These are phyloP conservation scores for Pseudomonodictys pantanalensis DNA, from an alignment of 495 filamentous ascomycete species.

Conservation along the genomic window DNA sequence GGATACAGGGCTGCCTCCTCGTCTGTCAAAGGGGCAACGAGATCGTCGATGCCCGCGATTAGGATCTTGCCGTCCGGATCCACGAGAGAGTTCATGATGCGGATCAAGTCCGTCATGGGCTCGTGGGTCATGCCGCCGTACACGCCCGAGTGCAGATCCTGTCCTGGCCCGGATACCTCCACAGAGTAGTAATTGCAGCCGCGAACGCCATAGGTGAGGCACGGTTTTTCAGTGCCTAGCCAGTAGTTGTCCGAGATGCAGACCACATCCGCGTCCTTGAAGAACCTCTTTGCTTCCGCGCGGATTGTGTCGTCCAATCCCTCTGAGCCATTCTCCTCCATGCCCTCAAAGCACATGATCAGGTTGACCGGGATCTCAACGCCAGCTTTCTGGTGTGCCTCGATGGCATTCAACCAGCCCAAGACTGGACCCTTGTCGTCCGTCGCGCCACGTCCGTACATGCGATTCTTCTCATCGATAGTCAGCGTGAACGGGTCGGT, in stretches of 20 bases:
- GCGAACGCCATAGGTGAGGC: constrained; percentile 94
- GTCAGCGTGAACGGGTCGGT: constrained; percentile 90
- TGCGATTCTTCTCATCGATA: constrained; percentile 84
- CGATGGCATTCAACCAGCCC: constrained; percentile 96
- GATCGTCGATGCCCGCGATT: constrained; percentile 83
- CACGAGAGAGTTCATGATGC: constrained; percentile 75
- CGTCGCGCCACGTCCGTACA: constrained; percentile 93
- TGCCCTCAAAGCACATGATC: constrained; percentile 99
- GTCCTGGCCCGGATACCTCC: constrained; percentile 80
- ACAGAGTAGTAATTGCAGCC: constrained; percentile 96
- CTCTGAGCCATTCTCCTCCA: constrained; percentile 99
- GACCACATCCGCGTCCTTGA: constrained; percentile 91
- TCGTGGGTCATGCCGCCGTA: constrained; percentile 95
- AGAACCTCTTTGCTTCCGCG: constrained; percentile 83
- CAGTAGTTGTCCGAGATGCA: constrained; percentile 99
- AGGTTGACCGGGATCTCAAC: constrained; percentile 96
- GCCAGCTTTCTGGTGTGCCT: constrained; percentile 92
- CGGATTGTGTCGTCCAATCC: constrained; percentile 93
- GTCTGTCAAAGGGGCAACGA: constrained; percentile 80
- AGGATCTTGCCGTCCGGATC: constrained; percentile 85
- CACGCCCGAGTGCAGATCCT: constrained; percentile 93
- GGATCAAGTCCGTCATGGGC: constrained; percentile 94
- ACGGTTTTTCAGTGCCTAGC: constrained; percentile 97
- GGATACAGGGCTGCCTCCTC: constrained; percentile 85
- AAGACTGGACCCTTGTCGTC: constrained; percentile 98